Conservation (phyloP, 202 grass and related monocot genomes). For the Panicum virgatum region DNA sequence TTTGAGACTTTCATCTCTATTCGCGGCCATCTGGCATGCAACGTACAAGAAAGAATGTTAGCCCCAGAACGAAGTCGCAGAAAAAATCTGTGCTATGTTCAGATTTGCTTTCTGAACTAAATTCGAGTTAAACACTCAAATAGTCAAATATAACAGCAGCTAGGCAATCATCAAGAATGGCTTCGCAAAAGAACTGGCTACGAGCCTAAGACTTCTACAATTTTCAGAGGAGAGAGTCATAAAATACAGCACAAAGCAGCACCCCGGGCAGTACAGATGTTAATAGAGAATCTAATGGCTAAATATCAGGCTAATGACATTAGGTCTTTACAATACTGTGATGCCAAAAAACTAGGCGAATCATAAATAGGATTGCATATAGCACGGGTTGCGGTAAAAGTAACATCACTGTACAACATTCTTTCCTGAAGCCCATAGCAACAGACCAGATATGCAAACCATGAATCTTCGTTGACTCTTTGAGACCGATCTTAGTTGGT, state of each 20-base stretch:
- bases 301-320: conserved; percentile 19
- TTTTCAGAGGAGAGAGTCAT: neutral
- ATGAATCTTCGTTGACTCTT: neutral
- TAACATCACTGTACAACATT: conserved; percentile 30
- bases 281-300: conserved; percentile 11
- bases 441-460: conserved; percentile 23
- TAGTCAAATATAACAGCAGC: neutral
- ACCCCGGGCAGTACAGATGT: neutral
- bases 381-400: neutral
- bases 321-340: conserved; percentile 32
- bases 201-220: conserved; percentile 14
- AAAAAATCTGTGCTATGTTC: neutral
- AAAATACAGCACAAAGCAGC: neutral
- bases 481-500: conserved; percentile 34
- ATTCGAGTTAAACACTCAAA: neutral
- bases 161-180: neutral
- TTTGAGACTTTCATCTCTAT: too few relatives aligned
- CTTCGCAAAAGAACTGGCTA: neutral
- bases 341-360: conserved; percentile 31
- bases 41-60: neutral
- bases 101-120: neutral
- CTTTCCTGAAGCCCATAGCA: conserved; percentile 14
- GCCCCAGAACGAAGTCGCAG: too few relatives aligned
- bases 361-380: conserved; percentile 1
- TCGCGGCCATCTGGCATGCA: neutral